A percentile compares a stretch with the other conserved stretches of the same genome.
Conservation (phyloP, 257 asterid genomes). For the Solanum bukasovii region DNA sequence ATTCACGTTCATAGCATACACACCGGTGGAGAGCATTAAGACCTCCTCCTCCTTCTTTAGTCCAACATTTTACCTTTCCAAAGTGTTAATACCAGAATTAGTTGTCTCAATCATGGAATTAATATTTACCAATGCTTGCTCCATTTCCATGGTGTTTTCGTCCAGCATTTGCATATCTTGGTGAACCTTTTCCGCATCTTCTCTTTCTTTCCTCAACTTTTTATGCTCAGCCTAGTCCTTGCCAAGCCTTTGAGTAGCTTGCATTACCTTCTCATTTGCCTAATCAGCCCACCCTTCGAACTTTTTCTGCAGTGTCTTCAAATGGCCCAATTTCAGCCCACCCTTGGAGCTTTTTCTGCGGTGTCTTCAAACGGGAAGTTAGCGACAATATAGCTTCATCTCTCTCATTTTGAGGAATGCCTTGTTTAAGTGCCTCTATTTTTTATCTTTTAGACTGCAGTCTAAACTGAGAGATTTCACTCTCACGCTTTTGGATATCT, state of each 20-base stretch:
- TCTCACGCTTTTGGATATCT: constrained; percentile 25
- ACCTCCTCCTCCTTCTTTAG: constrained; percentile 33
- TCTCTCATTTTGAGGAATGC: constrained; percentile 28
- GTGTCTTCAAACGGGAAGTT: constrained; percentile 21
- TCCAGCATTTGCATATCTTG: constrained; percentile 50
- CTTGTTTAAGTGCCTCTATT: constrained; percentile 41
- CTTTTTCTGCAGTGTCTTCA: constrained; percentile 35
- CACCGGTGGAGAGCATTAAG: constrained; percentile 19
- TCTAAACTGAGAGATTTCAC: constrained; percentile 29
- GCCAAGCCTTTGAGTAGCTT: constrained; percentile 48
- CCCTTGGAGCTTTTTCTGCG: constrained; percentile 34
- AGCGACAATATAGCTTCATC: constrained; percentile 36
- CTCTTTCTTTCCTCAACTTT: constrained; percentile 58
- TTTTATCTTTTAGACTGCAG: constrained; percentile 29
- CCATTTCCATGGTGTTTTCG: constrained; percentile 53
- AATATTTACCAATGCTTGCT: constrained; percentile 36
- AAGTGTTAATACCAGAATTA: constrained; percentile 19
- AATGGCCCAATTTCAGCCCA: constrained; percentile 57
- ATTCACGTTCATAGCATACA: constrained; percentile 21
- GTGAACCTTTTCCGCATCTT: constrained; percentile 36
- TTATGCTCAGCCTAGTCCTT: constrained; percentile 52
- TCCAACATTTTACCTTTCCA: constrained; percentile 31
- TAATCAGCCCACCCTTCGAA: constrained; percentile 47
- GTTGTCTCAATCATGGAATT: constrained; percentile 31
- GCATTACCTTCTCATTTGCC: constrained; percentile 65